Base-by-base conservation (phyloP, 2,329 filamentous ascomycete genomes). In the Pleoardoris graminearum region DNA sequence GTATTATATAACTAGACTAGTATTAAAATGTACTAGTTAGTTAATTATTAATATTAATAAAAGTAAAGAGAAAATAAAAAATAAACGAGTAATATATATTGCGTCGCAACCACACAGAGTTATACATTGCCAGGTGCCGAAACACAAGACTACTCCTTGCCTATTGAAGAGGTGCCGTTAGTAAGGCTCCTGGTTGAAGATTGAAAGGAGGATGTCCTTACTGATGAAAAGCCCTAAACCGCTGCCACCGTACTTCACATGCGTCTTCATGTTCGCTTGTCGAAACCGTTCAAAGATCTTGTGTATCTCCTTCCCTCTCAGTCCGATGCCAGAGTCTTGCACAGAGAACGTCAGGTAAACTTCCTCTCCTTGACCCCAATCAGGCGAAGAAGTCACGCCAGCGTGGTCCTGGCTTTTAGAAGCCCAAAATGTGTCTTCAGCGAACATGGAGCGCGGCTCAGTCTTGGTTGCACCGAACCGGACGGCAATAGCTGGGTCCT, bases 181-280 rank as follows among this genome's bases (percentile, higher is more conserved):
- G 5, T 16, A 36, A 36, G 17, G 8, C 33, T 8, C 7, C 7
- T 7, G 27, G 6, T 4, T 14, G 30, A 33, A 4, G 30, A 5
- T 7, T 5, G 30, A 33, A 33, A 16, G 33, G 7, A 14, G 14
- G n/a, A 3, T 36, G 33, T 7, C 10, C 43, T 23, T 7, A 46
- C 44, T 47, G 43, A 79, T 79, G 54, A 77, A 78, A 0, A 79
- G 65, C 0, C 77, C 77, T 1, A 78, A 61, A 0, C 76, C 76
- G 19, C 72, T 75, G 12, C 76, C 76, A 8, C 76, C 76, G 37
- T 79, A 79, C 10, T 72, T 71, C 23, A 73, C 69, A 35, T 74
- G 69, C 11, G 71, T 74, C 37, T 67, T 70, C 16, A 64, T 64
- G 21, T 66, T 69, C 1, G 71, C 71, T 48, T 74, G 71, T 2